phyloP scores from a whole-genome alignment of 1,284 basidiomycete species.

The Pholiota adiposa region DNA sequence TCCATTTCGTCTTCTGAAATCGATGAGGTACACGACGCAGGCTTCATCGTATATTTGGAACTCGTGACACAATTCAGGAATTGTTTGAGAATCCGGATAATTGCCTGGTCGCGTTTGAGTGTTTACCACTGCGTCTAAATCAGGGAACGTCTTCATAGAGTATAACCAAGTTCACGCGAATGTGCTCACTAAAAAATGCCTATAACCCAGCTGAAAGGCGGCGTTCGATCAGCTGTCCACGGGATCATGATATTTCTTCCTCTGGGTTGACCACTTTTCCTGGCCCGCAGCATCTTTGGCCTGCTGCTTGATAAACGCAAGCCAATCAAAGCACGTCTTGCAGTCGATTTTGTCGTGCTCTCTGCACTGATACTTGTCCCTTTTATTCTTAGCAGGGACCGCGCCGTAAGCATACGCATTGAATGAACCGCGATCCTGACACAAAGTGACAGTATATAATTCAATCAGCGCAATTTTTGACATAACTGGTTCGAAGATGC shows the following conservation, averaged over 20 bases:
- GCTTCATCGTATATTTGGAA: no score
- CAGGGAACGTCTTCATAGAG: no score
- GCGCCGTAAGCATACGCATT: constrained; percentile 33
- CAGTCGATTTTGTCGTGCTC: constrained; percentile 33
- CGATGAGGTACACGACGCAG: no score
- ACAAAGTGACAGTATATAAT: background rate
- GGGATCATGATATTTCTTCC: constrained; percentile 6
- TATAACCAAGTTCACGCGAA: no score
- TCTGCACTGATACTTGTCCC: constrained; percentile 30
- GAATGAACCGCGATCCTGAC: constrained; percentile 32
- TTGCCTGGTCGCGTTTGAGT: no score
- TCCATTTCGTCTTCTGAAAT: no score
- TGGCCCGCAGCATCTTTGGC: constrained; percentile 24
- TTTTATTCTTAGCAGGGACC: constrained; percentile 22
- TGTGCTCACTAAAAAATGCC: no score
- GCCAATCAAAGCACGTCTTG: constrained; percentile 35
- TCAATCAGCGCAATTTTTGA: background rate
- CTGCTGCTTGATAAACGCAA: constrained; percentile 28
- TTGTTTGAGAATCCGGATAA: no score
- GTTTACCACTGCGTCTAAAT: no score
- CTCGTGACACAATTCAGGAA: no score
- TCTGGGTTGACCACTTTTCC: constrained; percentile 25
- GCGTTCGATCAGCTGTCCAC: background rate
- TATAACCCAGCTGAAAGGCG: no score
- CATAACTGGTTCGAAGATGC: background rate